Evolutionary conservation across 805 yeast species (phyloP), one percentile per base, ranked within the genome.

Genomic region (Candida peoriensis): DNA sequence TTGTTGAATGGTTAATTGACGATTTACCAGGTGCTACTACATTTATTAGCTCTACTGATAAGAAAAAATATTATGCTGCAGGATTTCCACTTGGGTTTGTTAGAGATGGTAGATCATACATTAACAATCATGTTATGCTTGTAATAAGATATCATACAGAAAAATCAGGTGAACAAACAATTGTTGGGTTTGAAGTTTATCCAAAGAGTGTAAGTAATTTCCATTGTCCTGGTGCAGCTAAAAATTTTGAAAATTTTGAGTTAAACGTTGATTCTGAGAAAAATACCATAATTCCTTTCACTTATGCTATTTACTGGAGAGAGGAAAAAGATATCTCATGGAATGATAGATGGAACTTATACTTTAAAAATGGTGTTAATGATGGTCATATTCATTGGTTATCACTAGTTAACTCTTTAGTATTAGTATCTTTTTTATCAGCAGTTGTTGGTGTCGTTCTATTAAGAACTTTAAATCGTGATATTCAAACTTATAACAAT

Each of bases 1-100:
- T 80, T 34, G 88, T 74, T 11, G 89, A 87, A 50, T 87, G 96
- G 96, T 58, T 74, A 18, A 64, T 87, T 12, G 96, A 88, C 60
- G 84, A 79, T 16, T 61, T 87, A 22, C 96, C 96, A 0, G 94
- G 93, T 7, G 90, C 95, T 2, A 86, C 96, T 1, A 81, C 95
- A 0, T 82, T 80, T 44, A 73, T 80, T 22, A 70, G 75, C 19
- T 70, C 73, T 7, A 74, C 70, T 10, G 71, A 70, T 31, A 66
- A 72, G 14, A 72, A 74, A 43, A 78, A 82, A 47, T 83, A 81
- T 58, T 87, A 87, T 48, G 81, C 87, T 5, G 76, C 93, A 4
- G 96, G 96, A 3, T 87, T 88, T 60, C 89, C 94, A 3, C 56
- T 87, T 22, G 96, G 96, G 0, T 80, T 73, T 46, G 74, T 73